A percentile compares a stretch with the other conserved stretches of the same genome.
These are phyloP conservation scores for Triangularia setosa DNA, from an alignment of 2,329 filamentous ascomycete species.

Conservation along the genomic window DNA sequence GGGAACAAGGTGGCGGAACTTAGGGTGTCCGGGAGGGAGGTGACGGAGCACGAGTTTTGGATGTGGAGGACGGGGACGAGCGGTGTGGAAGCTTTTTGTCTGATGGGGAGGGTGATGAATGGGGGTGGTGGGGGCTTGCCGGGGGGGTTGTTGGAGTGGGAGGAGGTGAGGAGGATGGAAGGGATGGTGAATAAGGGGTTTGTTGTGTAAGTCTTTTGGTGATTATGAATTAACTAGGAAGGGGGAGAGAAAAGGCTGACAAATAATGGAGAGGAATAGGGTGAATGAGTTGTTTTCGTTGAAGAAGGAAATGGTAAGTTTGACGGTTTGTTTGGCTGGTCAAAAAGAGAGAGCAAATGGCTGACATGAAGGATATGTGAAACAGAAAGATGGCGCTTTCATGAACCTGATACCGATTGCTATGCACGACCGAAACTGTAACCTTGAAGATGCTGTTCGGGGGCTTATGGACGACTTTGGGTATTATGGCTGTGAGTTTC, in stretches of 20 bases:
- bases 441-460: slow-evolving; percentile 6
- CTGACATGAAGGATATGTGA: background rate
- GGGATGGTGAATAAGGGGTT: slow-evolving; percentile 15
- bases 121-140: background rate
- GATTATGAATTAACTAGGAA: background rate
- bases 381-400: slow-evolving; percentile 15
- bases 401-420: slow-evolving; percentile 19
- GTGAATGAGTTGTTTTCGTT: slow-evolving; percentile 25
- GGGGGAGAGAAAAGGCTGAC: background rate
- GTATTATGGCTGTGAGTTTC: slow-evolving; percentile 2
- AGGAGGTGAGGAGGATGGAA: slow-evolving; percentile 7
- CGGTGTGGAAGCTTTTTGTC: background rate
- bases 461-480: slow-evolving; percentile 2
- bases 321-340: background rate
- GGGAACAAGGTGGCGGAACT: background rate
- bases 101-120: background rate
- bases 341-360: background rate
- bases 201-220: slow-evolving; percentile 14
- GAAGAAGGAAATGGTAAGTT: slow-evolving; percentile 23
- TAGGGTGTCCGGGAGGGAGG: background rate
- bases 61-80: background rate
- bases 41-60: background rate
- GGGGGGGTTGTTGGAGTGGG: slow-evolving; percentile 4
- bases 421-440: slow-evolving; percentile 5
- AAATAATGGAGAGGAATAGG: slow-evolving; percentile 3